Evolutionary conservation across 768 basidiomycete genomes (phyloP).

Genomic region (Xerocomellus amylosporus): DNA sequence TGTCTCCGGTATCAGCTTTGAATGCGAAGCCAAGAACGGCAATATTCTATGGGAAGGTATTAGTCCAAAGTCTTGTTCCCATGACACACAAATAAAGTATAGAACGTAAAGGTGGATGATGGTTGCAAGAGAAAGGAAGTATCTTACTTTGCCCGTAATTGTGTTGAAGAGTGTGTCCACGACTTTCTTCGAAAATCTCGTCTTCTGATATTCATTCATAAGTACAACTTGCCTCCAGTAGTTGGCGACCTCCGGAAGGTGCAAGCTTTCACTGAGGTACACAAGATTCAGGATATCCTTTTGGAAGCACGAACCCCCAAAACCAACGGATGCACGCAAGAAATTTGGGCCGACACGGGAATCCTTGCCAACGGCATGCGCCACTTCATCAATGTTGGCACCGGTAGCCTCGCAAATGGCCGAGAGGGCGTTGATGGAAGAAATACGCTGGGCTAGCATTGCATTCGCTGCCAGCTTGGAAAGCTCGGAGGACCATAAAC

Average conservation of each 20-base stretch:
- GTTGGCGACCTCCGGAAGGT: slow-evolving; percentile 93
- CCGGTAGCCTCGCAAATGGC: slow-evolving; percentile 99
- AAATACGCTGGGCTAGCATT: slow-evolving; percentile 99
- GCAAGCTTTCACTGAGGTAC: slow-evolving; percentile 91
- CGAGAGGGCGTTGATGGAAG: slow-evolving; percentile 95
- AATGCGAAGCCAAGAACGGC: slow-evolving; percentile 98
- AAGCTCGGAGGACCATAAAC: slow-evolving; percentile 97
- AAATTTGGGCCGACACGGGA: slow-evolving; percentile 92
- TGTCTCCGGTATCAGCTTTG: slow-evolving; percentile 99
- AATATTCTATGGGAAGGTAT: slow-evolving; percentile 57
- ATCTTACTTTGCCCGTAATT: slow-evolving; percentile 82
- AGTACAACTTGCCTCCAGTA: slow-evolving; percentile 98
- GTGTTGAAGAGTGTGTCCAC: slow-evolving; percentile 99
- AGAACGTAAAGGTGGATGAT: not conserved
- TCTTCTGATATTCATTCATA: slow-evolving; percentile 99
- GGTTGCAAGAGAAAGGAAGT: not conserved
- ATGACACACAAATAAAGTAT: not conserved
- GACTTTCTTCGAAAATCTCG: slow-evolving; percentile 91
- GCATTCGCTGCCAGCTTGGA: slow-evolving; percentile 99
- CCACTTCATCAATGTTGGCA: slow-evolving; percentile 97
- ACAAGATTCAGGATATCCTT: slow-evolving; percentile 99
- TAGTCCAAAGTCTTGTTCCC: slow-evolving; percentile 4
- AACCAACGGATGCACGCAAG: slow-evolving; percentile 92
- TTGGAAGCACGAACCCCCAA: slow-evolving; percentile 99
- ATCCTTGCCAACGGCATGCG: slow-evolving; percentile 91